A percentile compares a stretch with the other conserved stretches of the same genome.
Conservation (phyloP, 805 yeast genomes). For the Hanseniaspora occidentalis region DNA sequence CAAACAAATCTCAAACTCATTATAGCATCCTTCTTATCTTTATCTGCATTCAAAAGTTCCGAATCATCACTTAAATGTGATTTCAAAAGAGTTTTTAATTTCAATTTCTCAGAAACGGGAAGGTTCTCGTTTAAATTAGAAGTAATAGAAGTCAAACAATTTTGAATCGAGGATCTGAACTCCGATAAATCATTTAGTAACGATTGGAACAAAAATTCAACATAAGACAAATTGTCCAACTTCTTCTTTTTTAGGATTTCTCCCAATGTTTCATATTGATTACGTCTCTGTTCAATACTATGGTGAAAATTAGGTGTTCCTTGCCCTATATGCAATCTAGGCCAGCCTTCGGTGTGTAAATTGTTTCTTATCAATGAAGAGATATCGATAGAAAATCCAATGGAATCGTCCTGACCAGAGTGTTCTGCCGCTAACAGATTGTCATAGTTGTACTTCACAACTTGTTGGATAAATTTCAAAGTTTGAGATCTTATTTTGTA, state of each 20-base stretch:
- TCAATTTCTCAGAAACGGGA: conserved; percentile 26
- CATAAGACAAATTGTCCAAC: conserved; percentile 33
- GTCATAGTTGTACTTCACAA: conserved; percentile 25
- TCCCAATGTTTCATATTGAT: conserved; percentile 73
- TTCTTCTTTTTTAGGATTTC: conserved; percentile 38
- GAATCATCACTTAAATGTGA: conserved; percentile 26
- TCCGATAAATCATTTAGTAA: conserved; percentile 52
- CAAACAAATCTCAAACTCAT: conserved; percentile 51
- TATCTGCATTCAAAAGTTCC: conserved; percentile 11
- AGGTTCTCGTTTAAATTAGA: conserved; percentile 31
- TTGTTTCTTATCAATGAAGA: conserved; percentile 41
- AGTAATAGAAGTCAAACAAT: conserved; percentile 49
- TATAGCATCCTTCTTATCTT: conserved; percentile 21
- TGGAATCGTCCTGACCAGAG: conserved; percentile 10
- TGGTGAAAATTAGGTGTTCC: conserved; percentile 27
- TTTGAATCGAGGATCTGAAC: conserved; percentile 56
- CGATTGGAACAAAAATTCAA: conserved; percentile 61
- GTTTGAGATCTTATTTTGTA: conserved; percentile 44
- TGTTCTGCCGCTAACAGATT: conserved; percentile 2
- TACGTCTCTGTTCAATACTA: conserved; percentile 36
- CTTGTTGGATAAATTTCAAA: conserved; percentile 54
- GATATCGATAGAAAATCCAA: conserved; percentile 29
- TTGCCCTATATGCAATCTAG: conserved; percentile 27
- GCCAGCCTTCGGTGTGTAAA: conserved; percentile 50
- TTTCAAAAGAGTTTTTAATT: conserved; percentile 30